Percentiles rank a stretch among this genome's conserved stretches.
These are phyloP conservation scores for Pestalotiopsis sp. DNA, from an alignment of 2,329 filamentous ascomycete genomes.

Conservation along the genomic window DNA sequence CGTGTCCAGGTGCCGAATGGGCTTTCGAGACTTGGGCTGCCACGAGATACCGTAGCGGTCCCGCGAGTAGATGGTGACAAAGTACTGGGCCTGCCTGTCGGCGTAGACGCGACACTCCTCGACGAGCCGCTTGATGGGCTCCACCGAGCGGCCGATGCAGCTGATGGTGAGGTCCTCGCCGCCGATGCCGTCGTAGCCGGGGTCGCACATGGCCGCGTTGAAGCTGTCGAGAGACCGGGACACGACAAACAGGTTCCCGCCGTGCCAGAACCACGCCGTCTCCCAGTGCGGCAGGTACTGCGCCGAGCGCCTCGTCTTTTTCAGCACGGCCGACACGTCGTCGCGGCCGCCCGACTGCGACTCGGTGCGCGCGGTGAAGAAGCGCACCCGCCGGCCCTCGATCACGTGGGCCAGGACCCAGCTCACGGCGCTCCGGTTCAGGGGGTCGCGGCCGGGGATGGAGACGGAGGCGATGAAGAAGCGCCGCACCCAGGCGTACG, in stretches of 20 bases:
- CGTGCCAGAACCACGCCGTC: slow-evolving; percentile 52
- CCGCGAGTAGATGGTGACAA: slow-evolving; percentile 50
- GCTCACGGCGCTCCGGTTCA: slow-evolving; percentile 46
- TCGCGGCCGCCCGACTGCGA: slow-evolving; percentile 33
- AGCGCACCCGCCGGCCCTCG: slow-evolving; percentile 39
- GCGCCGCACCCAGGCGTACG: slow-evolving; percentile 41
- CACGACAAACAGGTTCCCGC: slow-evolving; percentile 46
- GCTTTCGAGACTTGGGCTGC: slow-evolving; percentile 11
- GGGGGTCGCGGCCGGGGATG: slow-evolving; percentile 44
- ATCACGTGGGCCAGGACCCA: slow-evolving; percentile 45
- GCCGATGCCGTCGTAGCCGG: slow-evolving; percentile 47
- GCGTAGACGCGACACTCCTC: slow-evolving; percentile 49
- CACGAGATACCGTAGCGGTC: slow-evolving; percentile 44
- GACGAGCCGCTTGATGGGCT: slow-evolving; percentile 48
- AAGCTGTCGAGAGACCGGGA: slow-evolving; percentile 43
- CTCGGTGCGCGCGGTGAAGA: slow-evolving; percentile 47
- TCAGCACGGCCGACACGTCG: slow-evolving; percentile 38
- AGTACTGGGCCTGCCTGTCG: slow-evolving; percentile 50
- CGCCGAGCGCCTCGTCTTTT: slow-evolving; percentile 42
- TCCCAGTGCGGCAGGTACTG: slow-evolving; percentile 49
- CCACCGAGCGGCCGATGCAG: slow-evolving; percentile 53
- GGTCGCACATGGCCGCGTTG: slow-evolving; percentile 38
- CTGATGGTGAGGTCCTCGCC: slow-evolving; percentile 50
- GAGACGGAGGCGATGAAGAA: slow-evolving; percentile 48
- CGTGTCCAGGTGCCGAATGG: slow-evolving; percentile 30